Evolutionary conservation across 192 early-diverging fungal species (phyloP).

Genomic region (Linnemannia elongata): DNA sequence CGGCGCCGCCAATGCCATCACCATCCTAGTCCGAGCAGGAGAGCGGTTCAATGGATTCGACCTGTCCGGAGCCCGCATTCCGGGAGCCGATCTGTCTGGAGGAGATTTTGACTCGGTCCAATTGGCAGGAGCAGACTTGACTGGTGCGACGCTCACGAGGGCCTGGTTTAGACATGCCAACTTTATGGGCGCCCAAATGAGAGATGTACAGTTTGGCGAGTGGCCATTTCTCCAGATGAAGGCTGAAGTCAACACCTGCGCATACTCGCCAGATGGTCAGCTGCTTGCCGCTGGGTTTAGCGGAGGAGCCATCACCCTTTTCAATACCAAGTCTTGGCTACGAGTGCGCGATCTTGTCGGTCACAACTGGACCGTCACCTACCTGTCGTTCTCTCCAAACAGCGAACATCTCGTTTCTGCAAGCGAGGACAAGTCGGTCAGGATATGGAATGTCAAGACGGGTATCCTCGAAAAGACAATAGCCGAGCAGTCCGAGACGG

Average conservation of each 20-base stretch:
- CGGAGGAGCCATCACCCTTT: neutral
- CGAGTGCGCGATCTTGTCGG: neutral
- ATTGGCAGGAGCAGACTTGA: conserved; percentile 10
- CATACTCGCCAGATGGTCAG: neutral
- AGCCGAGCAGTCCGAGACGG: neutral
- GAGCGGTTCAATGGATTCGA: neutral
- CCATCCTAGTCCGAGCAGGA: neutral
- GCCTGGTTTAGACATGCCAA: neutral
- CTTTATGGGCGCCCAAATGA: conserved; percentile 1
- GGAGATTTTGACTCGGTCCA: conserved; percentile 8
- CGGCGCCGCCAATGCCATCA: neutral
- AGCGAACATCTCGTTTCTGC: neutral
- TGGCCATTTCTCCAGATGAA: conserved; percentile 10
- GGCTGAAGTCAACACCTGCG: neutral
- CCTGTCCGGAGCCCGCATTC: neutral
- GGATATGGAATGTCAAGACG: neutral
- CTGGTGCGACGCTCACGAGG: neutral
- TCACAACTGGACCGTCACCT: neutral
- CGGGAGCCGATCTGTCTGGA: neutral
- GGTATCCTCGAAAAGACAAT: neutral
- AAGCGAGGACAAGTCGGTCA: conserved; percentile 4
- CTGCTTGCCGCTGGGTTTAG: neutral
- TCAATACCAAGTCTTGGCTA: neutral
- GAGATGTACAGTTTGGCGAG: conserved; percentile 6
- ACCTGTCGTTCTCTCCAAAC: neutral